These are phyloP conservation scores for Alternaria brassicae DNA, from an alignment of 2,329 filamentous ascomycete species.

Conservation along the genomic window DNA sequence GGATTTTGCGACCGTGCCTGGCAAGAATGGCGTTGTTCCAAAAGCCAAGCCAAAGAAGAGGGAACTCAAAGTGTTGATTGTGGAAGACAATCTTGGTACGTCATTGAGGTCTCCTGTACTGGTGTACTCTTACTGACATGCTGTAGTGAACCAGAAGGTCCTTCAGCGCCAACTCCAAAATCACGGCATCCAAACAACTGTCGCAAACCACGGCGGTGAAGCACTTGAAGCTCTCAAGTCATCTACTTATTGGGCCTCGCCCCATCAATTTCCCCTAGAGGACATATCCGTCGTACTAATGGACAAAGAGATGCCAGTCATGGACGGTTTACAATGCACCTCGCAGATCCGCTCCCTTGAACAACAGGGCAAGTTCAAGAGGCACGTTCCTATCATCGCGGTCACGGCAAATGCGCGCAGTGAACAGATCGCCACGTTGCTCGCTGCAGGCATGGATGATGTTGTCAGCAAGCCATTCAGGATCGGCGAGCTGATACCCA, in stretches of 20 bases:
- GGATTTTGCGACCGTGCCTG: constrained; percentile 42
- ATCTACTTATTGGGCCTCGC: constrained; percentile 52
- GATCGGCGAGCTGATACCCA: constrained; percentile 59
- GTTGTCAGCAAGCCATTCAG: constrained; percentile 60
- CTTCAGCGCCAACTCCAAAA: constrained; percentile 60
- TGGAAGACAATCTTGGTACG: constrained; percentile 51
- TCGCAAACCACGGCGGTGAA: constrained; percentile 60
- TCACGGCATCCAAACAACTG: constrained; percentile 54
- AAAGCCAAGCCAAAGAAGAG: constrained; percentile 22
- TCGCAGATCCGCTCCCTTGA: constrained; percentile 49
- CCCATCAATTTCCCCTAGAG: constrained; percentile 12
- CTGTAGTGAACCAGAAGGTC: constrained; percentile 57
- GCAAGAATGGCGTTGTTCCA: constrained; percentile 11
- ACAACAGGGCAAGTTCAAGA: constrained; percentile 38
- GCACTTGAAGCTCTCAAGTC: constrained; percentile 54
- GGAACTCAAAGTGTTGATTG: constrained; percentile 50
- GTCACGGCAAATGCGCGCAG: constrained; percentile 52
- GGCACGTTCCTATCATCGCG: constrained; percentile 52
- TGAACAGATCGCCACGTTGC: constrained; percentile 51
- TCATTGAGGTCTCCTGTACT: not conserved
- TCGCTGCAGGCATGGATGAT: constrained; percentile 55
- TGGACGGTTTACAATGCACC: constrained; percentile 52
- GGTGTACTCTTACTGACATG: not conserved
- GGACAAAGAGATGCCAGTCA: constrained; percentile 54
- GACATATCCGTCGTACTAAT: constrained; percentile 47